Evolutionary conservation across 306 rosid genomes (phyloP).

Genomic region (Aeschynomene evenia): DNA sequence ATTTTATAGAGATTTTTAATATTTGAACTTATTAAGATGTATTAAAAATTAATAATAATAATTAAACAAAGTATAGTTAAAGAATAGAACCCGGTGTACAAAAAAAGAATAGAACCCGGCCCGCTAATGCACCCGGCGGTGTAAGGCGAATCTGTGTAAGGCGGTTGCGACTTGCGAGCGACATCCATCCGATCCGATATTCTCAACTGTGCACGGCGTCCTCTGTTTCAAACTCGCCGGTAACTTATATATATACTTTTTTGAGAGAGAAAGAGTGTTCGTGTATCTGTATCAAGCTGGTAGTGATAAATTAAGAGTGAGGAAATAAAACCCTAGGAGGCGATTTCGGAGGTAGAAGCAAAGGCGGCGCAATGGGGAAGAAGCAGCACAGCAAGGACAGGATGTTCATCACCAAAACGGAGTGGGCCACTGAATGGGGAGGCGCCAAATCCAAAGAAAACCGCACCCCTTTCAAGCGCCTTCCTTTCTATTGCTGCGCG

Average conservation of each 20-base stretch:
- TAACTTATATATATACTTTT: background rate
- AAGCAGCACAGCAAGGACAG: slow-evolving; percentile 96
- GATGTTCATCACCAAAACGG: slow-evolving; percentile 91
- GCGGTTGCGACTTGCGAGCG: slow-evolving; percentile 15
- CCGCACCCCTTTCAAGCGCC: slow-evolving; percentile 82
- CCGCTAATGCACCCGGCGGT: slow-evolving; percentile 21
- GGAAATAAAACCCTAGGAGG: slow-evolving; percentile 25
- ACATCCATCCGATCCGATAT: no score
- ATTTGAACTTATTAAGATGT: no score
- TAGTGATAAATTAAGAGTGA: background rate
- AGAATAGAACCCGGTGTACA: no score
- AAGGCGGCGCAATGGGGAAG: slow-evolving; percentile 69
- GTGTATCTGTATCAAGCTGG: background rate
- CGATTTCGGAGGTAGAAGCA: background rate
- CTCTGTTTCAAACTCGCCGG: slow-evolving; percentile 2
- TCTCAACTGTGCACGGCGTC: background rate
- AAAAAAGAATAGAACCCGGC: slow-evolving; percentile 1
- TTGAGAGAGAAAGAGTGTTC: no score
- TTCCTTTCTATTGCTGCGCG: slow-evolving; percentile 98
- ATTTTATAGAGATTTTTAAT: no score
- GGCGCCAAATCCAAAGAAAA: slow-evolving; percentile 80
- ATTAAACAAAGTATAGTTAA: no score
- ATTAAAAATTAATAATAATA: no score
- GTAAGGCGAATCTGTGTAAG: background rate
- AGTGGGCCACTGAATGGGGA: slow-evolving; percentile 99